These are phyloP conservation scores for Ganoderma leucocontextum DNA, from an alignment of 1,284 basidiomycete species.

Conservation along the genomic window DNA sequence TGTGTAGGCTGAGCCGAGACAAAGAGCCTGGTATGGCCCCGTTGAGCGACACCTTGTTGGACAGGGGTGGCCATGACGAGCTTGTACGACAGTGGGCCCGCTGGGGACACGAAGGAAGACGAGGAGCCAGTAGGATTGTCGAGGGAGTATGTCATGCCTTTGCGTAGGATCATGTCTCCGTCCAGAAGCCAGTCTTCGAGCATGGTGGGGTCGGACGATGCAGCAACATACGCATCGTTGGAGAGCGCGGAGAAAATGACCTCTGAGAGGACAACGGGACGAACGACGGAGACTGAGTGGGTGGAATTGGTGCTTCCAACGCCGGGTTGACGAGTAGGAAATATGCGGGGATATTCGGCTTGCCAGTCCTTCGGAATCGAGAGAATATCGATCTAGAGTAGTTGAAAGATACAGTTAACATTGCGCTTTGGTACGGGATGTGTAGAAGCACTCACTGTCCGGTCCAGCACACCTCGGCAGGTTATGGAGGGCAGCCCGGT, in stretches of 20 bases:
- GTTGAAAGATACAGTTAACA: neutral
- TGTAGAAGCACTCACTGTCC: slow-evolving; percentile 17
- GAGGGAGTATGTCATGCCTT: slow-evolving; percentile 52
- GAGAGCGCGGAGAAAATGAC: slow-evolving; percentile 41
- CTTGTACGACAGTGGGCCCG: slow-evolving; percentile 37
- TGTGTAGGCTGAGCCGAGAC: slow-evolving; percentile 48
- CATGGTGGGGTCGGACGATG: slow-evolving; percentile 30
- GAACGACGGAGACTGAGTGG: slow-evolving; percentile 41
- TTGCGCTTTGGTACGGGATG: neutral
- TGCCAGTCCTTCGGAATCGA: slow-evolving; percentile 33
- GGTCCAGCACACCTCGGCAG: slow-evolving; percentile 31
- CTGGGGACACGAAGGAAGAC: slow-evolving; percentile 9
- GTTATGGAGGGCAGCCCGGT: slow-evolving; percentile 22
- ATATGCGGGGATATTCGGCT: slow-evolving; percentile 27
- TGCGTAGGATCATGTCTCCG: slow-evolving; percentile 54
- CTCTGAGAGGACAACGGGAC: slow-evolving; percentile 41
- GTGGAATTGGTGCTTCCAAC: slow-evolving; percentile 18
- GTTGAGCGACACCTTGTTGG: slow-evolving; percentile 69
- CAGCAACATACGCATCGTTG: slow-evolving; percentile 36
- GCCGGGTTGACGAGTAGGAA: slow-evolving; percentile 17
- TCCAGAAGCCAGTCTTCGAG: slow-evolving; percentile 53
- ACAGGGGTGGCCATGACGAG: slow-evolving; percentile 73
- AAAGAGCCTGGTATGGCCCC: slow-evolving; percentile 65
- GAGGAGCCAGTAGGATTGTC: slow-evolving; percentile 14
- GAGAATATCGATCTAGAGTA: slow-evolving; percentile 13